Evolutionary conservation across 768 basidiomycete genomes (phyloP).

Genomic region (Leccinum arenicola): DNA sequence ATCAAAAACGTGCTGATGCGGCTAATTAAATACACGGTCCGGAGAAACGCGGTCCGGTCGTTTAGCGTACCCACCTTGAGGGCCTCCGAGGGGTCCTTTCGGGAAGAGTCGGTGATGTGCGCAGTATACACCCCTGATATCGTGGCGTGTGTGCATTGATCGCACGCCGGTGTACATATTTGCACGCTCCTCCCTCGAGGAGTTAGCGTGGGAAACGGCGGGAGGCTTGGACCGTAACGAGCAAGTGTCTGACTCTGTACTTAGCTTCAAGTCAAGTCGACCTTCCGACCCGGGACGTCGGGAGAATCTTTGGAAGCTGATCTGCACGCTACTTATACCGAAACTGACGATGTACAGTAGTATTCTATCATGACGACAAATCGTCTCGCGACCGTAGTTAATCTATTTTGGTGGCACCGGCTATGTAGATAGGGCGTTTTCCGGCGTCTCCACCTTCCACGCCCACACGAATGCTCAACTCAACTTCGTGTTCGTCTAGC

Average conservation of each 20-base stretch:
- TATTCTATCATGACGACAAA: background rate
- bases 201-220: background rate
- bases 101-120: background rate
- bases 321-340: slow-evolving; percentile 2
- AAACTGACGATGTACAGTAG: background rate
- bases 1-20: background rate
- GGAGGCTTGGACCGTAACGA: background rate
- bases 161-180: background rate
- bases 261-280: background rate
- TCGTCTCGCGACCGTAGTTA: background rate
- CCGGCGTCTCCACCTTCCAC: background rate
- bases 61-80: background rate
- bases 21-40: background rate
- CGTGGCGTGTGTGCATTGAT: background rate
- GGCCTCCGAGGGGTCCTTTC: background rate
- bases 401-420: slow-evolving; percentile 13
- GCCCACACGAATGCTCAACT: slow-evolving; percentile 10
- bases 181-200: background rate
- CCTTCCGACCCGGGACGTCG: background rate
- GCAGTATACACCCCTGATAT: background rate
- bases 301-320: slow-evolving; percentile 1
- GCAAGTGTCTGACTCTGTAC: too few relatives aligned
- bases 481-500: slow-evolving; percentile 1
- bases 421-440: background rate
- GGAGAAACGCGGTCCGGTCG: background rate